Conservation (phyloP, 768 basidiomycete genomes). For the Boletus coccyginus region DNA sequence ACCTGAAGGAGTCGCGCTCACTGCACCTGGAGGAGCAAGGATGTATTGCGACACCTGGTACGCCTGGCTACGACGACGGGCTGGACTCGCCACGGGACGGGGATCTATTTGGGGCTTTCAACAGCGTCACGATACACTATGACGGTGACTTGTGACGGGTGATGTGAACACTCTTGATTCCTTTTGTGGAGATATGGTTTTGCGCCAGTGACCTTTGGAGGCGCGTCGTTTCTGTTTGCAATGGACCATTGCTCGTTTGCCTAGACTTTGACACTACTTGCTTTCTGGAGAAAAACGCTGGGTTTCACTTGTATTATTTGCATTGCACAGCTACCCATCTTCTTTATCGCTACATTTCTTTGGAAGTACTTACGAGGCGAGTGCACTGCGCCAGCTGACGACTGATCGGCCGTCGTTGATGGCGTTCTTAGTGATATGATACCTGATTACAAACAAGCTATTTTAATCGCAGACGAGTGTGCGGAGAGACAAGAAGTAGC, state of each 20-base stretch:
- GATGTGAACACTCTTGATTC: neutral
- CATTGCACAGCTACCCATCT: conserved; percentile 26
- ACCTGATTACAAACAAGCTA: conserved; percentile 28
- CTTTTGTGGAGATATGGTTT: conserved; percentile 5
- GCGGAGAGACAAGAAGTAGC: conserved; percentile 5
- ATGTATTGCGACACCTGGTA: conserved; percentile 34
- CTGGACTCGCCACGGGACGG: conserved; percentile 43
- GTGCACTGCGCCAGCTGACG: conserved; percentile 17
- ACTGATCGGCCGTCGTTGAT: conserved; percentile 19
- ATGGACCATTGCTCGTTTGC: conserved; percentile 4
- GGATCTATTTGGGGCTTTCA: conserved; percentile 86
- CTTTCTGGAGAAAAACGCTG: conserved; percentile 18
- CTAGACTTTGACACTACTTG: conserved; percentile 23
- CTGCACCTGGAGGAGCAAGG: conserved; percentile 81
- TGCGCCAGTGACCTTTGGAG: conserved; percentile 6
- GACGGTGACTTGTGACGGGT: conserved; percentile 57
- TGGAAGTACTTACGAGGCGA: conserved; percentile 23
- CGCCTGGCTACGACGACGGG: conserved; percentile 43
- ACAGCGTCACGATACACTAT: conserved; percentile 85
- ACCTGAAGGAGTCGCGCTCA: conserved; percentile 86
- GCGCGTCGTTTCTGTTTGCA: conserved; percentile 17
- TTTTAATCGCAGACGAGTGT: conserved; percentile 24
- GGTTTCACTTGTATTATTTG: conserved; percentile 35
- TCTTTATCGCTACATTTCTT: conserved; percentile 17
- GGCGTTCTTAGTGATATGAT: conserved; percentile 30